A percentile compares a stretch with the other conserved stretches of the same genome.
Conservation (phyloP, 352 stramenopile genomes). For the Phytophthora idaei region DNA sequence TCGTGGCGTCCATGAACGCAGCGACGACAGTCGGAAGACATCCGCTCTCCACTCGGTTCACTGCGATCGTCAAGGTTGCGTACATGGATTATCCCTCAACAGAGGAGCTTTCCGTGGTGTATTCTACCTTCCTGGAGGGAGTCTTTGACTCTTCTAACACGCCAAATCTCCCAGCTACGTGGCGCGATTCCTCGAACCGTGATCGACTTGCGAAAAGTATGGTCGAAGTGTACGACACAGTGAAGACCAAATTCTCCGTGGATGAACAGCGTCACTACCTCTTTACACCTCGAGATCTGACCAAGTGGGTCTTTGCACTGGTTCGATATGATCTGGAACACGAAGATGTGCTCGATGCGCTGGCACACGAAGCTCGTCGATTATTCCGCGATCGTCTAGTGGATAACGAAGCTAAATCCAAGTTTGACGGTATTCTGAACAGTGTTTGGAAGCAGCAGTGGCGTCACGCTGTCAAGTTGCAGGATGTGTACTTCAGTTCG, state of each 20-base stretch:
- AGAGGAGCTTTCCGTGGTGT: slow-evolving; percentile 90
- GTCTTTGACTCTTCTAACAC: slow-evolving; percentile 59
- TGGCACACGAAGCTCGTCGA: slow-evolving; percentile 88
- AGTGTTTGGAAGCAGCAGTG: slow-evolving; percentile 87
- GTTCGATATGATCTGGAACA: slow-evolving; percentile 89
- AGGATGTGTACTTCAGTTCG: slow-evolving; percentile 89
- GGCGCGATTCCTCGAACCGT: slow-evolving; percentile 61
- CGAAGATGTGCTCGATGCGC: slow-evolving; percentile 91
- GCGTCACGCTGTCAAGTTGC: slow-evolving; percentile 76
- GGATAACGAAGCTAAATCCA: slow-evolving; percentile 66
- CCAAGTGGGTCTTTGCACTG: slow-evolving; percentile 90
- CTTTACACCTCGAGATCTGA: slow-evolving; percentile 94
- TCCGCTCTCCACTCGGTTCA: slow-evolving; percentile 93
- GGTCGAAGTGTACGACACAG: slow-evolving; percentile 92
- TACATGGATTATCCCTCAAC: slow-evolving; percentile 93
- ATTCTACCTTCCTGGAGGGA: slow-evolving; percentile 88
- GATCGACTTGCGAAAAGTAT: slow-evolving; percentile 88
- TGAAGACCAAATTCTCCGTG: slow-evolving; percentile 91
- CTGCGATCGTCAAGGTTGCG: slow-evolving; percentile 92
- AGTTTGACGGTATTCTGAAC: slow-evolving; percentile 89
- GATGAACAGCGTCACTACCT: slow-evolving; percentile 95
- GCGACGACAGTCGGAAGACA: slow-evolving; percentile 93
- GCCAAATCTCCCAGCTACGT: slow-evolving; percentile 46
- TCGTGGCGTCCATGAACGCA: slow-evolving; percentile 95
- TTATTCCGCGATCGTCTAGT: slow-evolving; percentile 93